Percentiles rank a stretch among this genome's conserved stretches.
phyloP scores from a whole-genome alignment of 106 monocot genomes.

The Dioscorea zingiberensis region DNA sequence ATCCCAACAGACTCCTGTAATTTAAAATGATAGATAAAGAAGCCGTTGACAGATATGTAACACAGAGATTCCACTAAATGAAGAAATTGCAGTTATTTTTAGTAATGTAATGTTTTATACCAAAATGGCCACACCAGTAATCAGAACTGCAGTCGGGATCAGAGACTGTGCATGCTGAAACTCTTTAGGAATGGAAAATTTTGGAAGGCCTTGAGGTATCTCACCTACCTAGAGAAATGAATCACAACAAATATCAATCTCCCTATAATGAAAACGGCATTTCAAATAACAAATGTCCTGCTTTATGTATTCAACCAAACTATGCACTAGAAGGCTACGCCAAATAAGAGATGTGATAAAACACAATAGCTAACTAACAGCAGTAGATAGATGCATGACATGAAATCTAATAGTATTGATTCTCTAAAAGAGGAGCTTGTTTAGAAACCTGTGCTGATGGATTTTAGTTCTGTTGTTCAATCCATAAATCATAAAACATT shows the following conservation, averaged over 20 bases:
- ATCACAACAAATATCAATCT: background rate
- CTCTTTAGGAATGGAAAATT: slow-evolving; percentile 73
- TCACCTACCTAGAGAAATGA: slow-evolving; percentile 73
- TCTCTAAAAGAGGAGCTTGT: no score
- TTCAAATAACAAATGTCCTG: background rate
- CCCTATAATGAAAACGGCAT: background rate
- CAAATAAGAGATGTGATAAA: no score
- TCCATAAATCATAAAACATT: no score
- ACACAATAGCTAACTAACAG: no score
- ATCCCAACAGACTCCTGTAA: slow-evolving; percentile 96
- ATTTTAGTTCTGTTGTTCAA: no score
- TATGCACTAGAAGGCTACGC: no score
- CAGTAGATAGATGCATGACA: no score
- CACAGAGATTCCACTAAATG: slow-evolving; percentile 3
- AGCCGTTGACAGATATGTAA: background rate
- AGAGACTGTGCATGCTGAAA: slow-evolving; percentile 81
- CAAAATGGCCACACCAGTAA: slow-evolving; percentile 98
- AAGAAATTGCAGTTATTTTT: background rate
- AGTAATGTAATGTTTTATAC: slow-evolving; percentile 26
- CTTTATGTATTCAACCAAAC: no score
- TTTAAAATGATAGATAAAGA: slow-evolving; percentile 2
- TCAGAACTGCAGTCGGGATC: slow-evolving; percentile 85
- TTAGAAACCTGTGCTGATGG: no score
- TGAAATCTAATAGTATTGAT: no score
- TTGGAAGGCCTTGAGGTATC: slow-evolving; percentile 94